These are phyloP conservation scores for Acacia melanoxylon DNA, from an alignment of 306 rosid species.

Conservation along the genomic window DNA sequence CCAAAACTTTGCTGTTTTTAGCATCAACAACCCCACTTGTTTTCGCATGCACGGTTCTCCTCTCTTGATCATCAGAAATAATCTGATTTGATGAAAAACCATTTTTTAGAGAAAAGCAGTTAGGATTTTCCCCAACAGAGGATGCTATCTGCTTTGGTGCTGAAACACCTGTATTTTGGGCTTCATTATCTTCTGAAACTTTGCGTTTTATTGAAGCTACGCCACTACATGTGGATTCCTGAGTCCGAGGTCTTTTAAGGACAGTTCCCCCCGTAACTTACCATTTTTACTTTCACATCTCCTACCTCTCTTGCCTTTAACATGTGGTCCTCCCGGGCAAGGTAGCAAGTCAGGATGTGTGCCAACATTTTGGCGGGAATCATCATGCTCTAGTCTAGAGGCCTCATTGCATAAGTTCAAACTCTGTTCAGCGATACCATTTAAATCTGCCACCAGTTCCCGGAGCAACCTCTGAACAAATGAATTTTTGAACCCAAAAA, in stretches of 20 bases:
- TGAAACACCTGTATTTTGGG: constrained; percentile 28
- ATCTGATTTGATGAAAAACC: constrained; percentile 31
- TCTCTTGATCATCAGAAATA: constrained; percentile 33
- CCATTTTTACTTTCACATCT: constrained; percentile 37
- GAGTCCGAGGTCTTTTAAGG: constrained; percentile 37
- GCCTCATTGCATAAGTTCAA: constrained; percentile 34
- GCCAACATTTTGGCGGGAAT: constrained; percentile 33
- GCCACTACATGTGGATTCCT: constrained; percentile 32
- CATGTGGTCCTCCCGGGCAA: constrained; percentile 32
- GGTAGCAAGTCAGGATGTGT: constrained; percentile 42
- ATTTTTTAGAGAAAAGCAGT: constrained; percentile 42
- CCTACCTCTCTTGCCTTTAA: constrained; percentile 63
- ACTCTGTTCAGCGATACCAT: constrained; percentile 53
- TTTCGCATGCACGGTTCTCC: constrained; percentile 29
- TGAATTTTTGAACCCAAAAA: constrained; percentile 87
- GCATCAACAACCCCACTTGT: constrained; percentile 28
- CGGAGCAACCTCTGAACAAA: constrained; percentile 76
- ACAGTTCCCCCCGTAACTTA: constrained; percentile 31
- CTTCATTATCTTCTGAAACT: constrained; percentile 30
- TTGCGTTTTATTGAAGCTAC: constrained; percentile 35
- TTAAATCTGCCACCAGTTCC: constrained; percentile 64
- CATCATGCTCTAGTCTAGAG: constrained; percentile 38
- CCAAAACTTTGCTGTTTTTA: constrained; percentile 33
- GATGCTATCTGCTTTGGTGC: constrained; percentile 25
- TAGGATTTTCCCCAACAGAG: constrained; percentile 29